A percentile compares a stretch with the other conserved stretches of the same genome.
These are phyloP conservation scores for Erodium maritimum DNA, from an alignment of 345 rosid genomes.

Conservation along the genomic window DNA sequence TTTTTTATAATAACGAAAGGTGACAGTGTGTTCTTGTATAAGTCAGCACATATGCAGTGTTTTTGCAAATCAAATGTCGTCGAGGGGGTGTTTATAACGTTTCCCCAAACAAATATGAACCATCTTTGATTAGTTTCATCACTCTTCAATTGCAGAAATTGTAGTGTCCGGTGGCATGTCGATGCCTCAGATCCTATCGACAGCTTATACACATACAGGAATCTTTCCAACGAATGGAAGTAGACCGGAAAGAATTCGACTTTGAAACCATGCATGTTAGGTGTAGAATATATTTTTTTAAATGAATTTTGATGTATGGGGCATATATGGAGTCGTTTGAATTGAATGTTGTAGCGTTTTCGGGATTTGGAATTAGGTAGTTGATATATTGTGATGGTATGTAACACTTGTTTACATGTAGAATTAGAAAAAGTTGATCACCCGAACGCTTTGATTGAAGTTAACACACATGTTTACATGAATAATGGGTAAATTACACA, in stretches of 20 bases:
- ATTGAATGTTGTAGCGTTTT: conserved; percentile 1
- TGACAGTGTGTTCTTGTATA: too few species aligned
- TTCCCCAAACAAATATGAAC: too few species aligned
- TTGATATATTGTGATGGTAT: conserved; percentile 8
- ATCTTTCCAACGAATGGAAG: conserved; percentile 41
- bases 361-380: conserved; percentile 3
- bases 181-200: conserved; percentile 85
- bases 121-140: too few species aligned
- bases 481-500: too few species aligned
- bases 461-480: too few species aligned
- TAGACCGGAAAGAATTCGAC: conserved; percentile 45
- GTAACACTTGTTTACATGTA: conserved; percentile 16
- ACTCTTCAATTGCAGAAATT: conserved; percentile 47
- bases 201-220: conserved; percentile 31
- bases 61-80: too few species aligned
- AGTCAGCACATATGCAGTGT: too few species aligned
- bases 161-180: conserved; percentile 98
- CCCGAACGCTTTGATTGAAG: too few species aligned
- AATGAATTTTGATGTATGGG: conserved; percentile 3
- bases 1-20: too few species aligned
- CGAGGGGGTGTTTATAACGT: too few species aligned
- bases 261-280: conserved; percentile 8
- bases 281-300: conserved; percentile 11
- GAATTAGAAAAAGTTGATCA: conserved; percentile 3
- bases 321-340: conserved; percentile 3